Evolutionary conservation across 2,329 filamentous ascomycete species (phyloP).

Genomic region (Fusarium subtropicale): DNA sequence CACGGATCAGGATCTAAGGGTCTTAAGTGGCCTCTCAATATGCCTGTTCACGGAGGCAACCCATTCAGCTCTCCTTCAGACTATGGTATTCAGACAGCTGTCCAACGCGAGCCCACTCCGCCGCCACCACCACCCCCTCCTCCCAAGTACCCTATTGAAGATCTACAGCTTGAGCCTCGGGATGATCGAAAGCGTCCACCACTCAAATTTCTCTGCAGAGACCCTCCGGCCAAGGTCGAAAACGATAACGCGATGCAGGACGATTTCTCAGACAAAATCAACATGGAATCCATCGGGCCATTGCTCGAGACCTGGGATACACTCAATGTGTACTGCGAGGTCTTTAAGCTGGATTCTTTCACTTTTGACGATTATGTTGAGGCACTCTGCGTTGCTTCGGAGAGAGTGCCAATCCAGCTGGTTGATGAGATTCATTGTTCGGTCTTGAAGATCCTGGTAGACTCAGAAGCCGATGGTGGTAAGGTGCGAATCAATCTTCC

Average conservation of each 20-base stretch:
- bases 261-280: slow-evolving; percentile 62
- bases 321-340: slow-evolving; percentile 96
- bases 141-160: slow-evolving; percentile 95
- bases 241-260: slow-evolving; percentile 45
- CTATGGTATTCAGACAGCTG: slow-evolving; percentile 53
- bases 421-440: slow-evolving; percentile 93
- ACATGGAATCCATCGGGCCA: slow-evolving; percentile 86
- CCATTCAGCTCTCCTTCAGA: slow-evolving; percentile 60
- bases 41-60: slow-evolving; percentile 55
- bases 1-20: slow-evolving; percentile 56
- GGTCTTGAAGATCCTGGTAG: slow-evolving; percentile 86
- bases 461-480: slow-evolving; percentile 78
- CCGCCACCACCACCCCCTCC: slow-evolving; percentile 76
- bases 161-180: slow-evolving; percentile 81
- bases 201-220: slow-evolving; percentile 80
- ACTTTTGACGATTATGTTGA: slow-evolving; percentile 97
- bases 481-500: slow-evolving; percentile 83
- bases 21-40: slow-evolving; percentile 53
- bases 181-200: slow-evolving; percentile 75
- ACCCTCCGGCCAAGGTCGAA: slow-evolving; percentile 66
- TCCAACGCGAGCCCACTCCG: slow-evolving; percentile 56
- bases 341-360: slow-evolving; percentile 94
- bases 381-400: slow-evolving; percentile 81
- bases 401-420: slow-evolving; percentile 81
- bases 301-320: slow-evolving; percentile 96